Conservation (phyloP, 2,329 filamentous ascomycete species). For the Blastomyces parvus region DNA sequence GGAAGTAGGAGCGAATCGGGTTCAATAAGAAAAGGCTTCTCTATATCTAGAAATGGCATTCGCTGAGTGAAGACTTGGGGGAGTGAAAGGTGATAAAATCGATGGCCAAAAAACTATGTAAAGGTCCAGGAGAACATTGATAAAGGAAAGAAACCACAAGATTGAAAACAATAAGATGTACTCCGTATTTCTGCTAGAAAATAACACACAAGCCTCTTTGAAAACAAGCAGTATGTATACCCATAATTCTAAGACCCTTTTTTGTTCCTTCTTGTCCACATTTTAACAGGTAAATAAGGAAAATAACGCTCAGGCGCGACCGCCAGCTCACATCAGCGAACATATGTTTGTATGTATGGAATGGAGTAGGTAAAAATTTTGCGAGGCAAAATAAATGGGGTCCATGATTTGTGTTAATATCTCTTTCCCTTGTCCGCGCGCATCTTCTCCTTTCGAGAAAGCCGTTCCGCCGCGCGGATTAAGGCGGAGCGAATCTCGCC, state of each 20-base stretch:
- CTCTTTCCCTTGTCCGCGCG: slow-evolving; percentile 27
- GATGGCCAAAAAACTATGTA: neutral
- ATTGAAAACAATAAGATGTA: neutral
- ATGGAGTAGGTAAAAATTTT: neutral
- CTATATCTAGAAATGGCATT: neutral
- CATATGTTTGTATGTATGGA: neutral
- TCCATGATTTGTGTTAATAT: slow-evolving; percentile 21
- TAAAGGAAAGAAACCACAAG: neutral
- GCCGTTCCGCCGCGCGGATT: slow-evolving; percentile 45
- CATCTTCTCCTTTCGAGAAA: slow-evolving; percentile 46
- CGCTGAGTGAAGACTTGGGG: neutral
- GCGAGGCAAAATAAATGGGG: neutral
- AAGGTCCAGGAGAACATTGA: neutral
- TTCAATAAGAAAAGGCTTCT: neutral
- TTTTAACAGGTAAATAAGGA: neutral
- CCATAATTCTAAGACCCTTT: neutral
- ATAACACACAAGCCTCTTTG: neutral
- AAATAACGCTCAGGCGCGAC: neutral
- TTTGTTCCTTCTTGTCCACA: neutral
- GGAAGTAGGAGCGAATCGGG: neutral
- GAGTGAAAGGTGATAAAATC: neutral
- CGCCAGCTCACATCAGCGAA: neutral
- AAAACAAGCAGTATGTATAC: neutral
- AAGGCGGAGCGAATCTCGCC: slow-evolving; percentile 70
- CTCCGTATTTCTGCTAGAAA: neutral